Percentiles rank a stretch among this genome's conserved stretches.
Conservation (phyloP, 495 filamentous ascomycete species). For the Amphirosellinia nigrospora region DNA sequence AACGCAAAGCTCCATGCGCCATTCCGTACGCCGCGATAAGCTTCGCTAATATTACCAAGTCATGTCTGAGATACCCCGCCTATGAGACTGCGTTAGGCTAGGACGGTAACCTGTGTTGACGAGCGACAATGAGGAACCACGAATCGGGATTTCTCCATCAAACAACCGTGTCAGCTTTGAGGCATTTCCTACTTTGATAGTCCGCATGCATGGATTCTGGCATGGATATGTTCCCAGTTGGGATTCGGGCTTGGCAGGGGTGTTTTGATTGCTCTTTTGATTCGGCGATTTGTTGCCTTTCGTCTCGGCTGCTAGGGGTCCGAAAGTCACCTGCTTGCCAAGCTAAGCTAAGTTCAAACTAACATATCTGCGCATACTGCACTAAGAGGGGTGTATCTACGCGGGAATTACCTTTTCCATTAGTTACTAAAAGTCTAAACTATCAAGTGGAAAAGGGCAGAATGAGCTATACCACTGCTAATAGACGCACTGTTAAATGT, state of each 20-base stretch:
- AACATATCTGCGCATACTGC: conserved; percentile 3
- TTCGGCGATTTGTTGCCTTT: neutral
- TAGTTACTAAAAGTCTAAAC: neutral
- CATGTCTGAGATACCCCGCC: conserved; percentile 5
- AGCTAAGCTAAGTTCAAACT: conserved; percentile 7
- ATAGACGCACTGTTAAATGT: too few relatives aligned
- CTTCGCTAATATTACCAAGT: conserved; percentile 14
- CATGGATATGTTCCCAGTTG: conserved; percentile 10
- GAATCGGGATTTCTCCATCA: conserved; percentile 8
- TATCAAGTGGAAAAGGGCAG: too few relatives aligned
- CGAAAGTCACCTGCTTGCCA: conserved; percentile 2
- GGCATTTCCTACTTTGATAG: conserved; percentile 19
- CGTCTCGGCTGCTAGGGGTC: conserved; percentile 9
- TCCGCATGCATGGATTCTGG: neutral
- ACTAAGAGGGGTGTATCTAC: too few relatives aligned
- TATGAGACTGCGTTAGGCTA: neutral
- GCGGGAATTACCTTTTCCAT: neutral
- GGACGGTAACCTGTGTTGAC: neutral
- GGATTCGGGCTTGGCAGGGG: conserved; percentile 19
- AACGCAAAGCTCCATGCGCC: neutral
- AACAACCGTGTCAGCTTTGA: neutral
- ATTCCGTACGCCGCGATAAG: conserved; percentile 11
- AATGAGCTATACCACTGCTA: too few relatives aligned
- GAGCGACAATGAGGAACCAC: neutral
- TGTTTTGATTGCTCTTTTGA: conserved; percentile 2